Conservation (phyloP, 164 flowering plant genomes). For the Brasenia schreberi region DNA sequence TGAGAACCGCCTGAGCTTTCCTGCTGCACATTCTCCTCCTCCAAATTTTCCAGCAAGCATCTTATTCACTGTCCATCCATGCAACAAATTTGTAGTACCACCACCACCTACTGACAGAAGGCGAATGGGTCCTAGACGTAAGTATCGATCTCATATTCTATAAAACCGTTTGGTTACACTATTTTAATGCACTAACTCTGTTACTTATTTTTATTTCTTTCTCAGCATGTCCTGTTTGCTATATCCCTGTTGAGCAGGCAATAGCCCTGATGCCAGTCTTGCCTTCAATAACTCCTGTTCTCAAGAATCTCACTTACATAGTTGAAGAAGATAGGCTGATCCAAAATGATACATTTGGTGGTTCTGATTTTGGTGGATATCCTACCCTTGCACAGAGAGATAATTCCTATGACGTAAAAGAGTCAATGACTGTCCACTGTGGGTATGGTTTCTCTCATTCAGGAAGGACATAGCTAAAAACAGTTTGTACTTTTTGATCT, state of each 20-base stretch:
- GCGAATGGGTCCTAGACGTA: conserved; percentile 88
- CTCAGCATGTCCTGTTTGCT: conserved; percentile 97
- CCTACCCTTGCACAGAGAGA: conserved; percentile 72
- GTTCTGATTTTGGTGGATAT: conserved; percentile 97
- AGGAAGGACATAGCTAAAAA: no score
- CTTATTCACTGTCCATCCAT: conserved; percentile 33
- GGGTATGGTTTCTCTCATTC: conserved; percentile 45
- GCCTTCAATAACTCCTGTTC: conserved; percentile 52
- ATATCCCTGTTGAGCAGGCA: conserved; percentile 72
- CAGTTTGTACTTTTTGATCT: no score
- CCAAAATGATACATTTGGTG: conserved; percentile 35
- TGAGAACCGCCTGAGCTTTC: conserved; percentile 3
- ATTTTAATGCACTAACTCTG: neutral
- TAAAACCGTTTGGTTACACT: neutral
- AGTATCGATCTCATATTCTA: conserved; percentile 14
- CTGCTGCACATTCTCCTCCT: neutral
- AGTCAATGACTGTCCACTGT: conserved; percentile 90
- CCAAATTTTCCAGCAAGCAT: neutral
- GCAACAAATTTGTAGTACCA: conserved; percentile 55
- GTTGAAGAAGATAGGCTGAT: conserved; percentile 23
- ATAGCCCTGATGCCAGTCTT: conserved; percentile 50
- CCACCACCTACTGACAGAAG: conserved; percentile 50
- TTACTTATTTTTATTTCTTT: neutral
- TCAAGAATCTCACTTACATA: conserved; percentile 49
- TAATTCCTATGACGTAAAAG: conserved; percentile 69